These are phyloP conservation scores for Withania somnifera DNA, from an alignment of 305 asterid genomes.

Conservation along the genomic window DNA sequence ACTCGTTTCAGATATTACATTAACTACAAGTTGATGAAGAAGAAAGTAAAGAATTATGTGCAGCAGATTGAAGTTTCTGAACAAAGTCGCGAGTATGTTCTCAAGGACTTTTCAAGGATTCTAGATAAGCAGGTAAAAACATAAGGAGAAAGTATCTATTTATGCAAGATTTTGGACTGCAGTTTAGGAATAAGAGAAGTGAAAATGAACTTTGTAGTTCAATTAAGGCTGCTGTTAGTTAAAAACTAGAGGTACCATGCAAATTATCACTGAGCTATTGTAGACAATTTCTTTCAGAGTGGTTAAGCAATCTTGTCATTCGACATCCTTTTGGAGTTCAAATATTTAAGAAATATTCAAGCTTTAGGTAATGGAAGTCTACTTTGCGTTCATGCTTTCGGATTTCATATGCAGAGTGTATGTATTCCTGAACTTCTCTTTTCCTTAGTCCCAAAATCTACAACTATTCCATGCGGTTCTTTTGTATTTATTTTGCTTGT, in stretches of 20 bases:
- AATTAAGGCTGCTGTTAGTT: background rate
- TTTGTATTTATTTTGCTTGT: too few relatives aligned
- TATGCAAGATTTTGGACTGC: background rate
- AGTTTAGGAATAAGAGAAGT: background rate
- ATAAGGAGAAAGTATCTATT: background rate
- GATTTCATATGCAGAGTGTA: too few relatives aligned
- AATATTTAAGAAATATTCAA: background rate
- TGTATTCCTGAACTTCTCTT: too few relatives aligned
- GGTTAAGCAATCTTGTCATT: too few relatives aligned
- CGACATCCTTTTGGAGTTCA: background rate
- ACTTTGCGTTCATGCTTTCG: too few relatives aligned
- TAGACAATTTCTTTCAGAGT: too few relatives aligned
- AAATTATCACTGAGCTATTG: background rate
- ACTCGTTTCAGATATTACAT: slow-evolving; percentile 43
- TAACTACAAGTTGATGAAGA: slow-evolving; percentile 71
- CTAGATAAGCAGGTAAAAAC: slow-evolving; percentile 58
- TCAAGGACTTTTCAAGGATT: slow-evolving; percentile 56
- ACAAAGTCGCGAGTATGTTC: slow-evolving; percentile 31
- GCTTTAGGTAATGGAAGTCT: background rate
- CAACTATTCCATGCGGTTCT: too few relatives aligned
- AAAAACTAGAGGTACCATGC: background rate
- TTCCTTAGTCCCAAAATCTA: too few relatives aligned
- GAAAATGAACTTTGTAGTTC: background rate
- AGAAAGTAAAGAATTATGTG: slow-evolving; percentile 55
- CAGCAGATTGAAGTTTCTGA: slow-evolving; percentile 38